Conservation (phyloP, 352 stramenopile species). For the Thalassiosira exigua region DNA sequence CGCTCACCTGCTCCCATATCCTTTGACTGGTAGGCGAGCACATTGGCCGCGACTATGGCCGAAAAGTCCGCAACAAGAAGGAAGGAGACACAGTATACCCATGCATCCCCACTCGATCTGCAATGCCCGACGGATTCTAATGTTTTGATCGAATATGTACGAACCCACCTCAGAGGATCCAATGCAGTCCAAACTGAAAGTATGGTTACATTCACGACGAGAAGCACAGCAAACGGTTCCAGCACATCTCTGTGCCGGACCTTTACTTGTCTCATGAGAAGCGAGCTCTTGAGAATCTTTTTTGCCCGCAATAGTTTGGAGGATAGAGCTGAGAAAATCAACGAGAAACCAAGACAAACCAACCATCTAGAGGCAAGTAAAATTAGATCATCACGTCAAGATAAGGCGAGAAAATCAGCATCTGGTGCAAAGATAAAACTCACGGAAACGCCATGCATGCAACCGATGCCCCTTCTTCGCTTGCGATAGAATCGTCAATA, state of each 20-base stretch:
- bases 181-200: constrained; percentile 56
- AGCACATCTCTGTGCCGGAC: constrained; percentile 33
- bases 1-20: constrained; percentile 58
- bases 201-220: constrained; percentile 57
- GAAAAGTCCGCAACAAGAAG: constrained; percentile 38
- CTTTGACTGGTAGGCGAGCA: constrained; percentile 57
- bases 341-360: constrained; percentile 57
- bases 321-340: constrained; percentile 59
- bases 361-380: constrained; percentile 45
- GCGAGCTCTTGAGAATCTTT: constrained; percentile 40
- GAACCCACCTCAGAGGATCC: constrained; percentile 53
- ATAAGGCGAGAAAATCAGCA: constrained; percentile 42
- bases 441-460: constrained; percentile 36
- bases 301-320: constrained; percentile 69
- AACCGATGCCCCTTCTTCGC: constrained; percentile 20
- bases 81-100: constrained; percentile 21
- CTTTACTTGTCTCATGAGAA: constrained; percentile 32
- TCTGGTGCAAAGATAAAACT: constrained; percentile 59
- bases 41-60: constrained; percentile 44
- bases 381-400: neutral
- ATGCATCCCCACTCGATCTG: constrained; percentile 4
- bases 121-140: constrained; percentile 40
- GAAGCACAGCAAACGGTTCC: constrained; percentile 34
- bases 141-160: constrained; percentile 31
- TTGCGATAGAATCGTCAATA: constrained; percentile 47